Evolutionary conservation across 164 flowering plant species (phyloP).

Genomic region (Dillenia turbinata): DNA sequence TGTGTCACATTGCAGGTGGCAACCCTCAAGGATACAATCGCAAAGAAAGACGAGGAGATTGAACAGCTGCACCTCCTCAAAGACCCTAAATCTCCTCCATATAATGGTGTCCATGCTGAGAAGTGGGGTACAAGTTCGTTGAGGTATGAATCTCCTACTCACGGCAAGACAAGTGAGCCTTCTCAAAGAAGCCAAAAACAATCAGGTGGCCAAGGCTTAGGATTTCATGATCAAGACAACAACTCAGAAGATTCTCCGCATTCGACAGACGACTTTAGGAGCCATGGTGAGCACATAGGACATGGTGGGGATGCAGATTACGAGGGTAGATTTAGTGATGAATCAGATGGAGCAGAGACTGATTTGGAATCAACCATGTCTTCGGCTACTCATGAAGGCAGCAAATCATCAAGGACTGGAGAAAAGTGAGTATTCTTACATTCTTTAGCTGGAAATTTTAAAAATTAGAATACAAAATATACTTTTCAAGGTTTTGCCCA

Average conservation of each 20-base stretch:
- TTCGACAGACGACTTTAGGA: slow-evolving; percentile 38
- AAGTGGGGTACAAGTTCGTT: slow-evolving; percentile 24
- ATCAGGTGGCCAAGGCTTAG: slow-evolving; percentile 27
- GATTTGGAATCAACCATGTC: slow-evolving; percentile 32
- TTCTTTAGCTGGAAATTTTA: no score
- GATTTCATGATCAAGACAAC: slow-evolving; percentile 32
- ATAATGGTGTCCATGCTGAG: slow-evolving; percentile 19
- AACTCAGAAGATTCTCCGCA: slow-evolving; percentile 36
- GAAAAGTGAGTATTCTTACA: slow-evolving; percentile 37
- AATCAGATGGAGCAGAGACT: slow-evolving; percentile 71
- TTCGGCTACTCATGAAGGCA: slow-evolving; percentile 16
- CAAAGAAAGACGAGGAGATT: slow-evolving; percentile 87
- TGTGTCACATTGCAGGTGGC: slow-evolving; percentile 47
- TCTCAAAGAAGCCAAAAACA: slow-evolving; percentile 23
- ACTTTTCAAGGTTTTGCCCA: no score
- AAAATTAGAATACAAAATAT: no score
- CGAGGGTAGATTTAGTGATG: slow-evolving; percentile 59
- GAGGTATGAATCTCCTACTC: slow-evolving; percentile 33
- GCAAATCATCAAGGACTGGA: slow-evolving; percentile 18
- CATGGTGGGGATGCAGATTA: slow-evolving; percentile 29
- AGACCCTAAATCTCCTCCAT: slow-evolving; percentile 38
- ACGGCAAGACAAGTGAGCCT: slow-evolving; percentile 16
- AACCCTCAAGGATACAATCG: slow-evolving; percentile 71
- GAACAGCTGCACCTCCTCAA: slow-evolving; percentile 59
- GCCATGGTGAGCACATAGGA: slow-evolving; percentile 28